Evolutionary conservation across 2,329 filamentous ascomycete species (phyloP).

Genomic region (Albifimbria verrucaria): DNA sequence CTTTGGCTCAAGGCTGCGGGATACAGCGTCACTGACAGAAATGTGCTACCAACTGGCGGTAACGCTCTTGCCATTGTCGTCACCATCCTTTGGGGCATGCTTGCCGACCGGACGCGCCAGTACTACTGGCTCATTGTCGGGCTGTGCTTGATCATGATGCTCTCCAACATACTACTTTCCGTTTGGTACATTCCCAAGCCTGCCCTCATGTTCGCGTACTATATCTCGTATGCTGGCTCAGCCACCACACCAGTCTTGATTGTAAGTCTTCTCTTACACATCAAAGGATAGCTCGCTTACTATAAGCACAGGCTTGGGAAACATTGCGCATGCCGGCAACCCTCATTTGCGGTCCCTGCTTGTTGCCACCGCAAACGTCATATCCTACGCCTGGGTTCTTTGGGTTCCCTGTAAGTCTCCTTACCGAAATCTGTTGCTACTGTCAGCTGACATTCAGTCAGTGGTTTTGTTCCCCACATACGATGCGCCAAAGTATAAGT

Average conservation of each 20-base stretch:
- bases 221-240: background rate
- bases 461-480: slow-evolving; percentile 27
- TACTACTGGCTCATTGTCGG: background rate
- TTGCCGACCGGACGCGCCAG: background rate
- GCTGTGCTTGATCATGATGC: background rate
- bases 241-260: background rate
- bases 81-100: background rate
- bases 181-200: background rate
- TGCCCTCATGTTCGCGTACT: background rate
- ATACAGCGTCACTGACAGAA: background rate
- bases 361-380: background rate
- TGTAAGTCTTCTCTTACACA: background rate
- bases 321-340: background rate
- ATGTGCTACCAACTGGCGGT: background rate
- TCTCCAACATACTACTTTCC: background rate
- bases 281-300: background rate
- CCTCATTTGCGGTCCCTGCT: background rate
- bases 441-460: background rate
- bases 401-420: background rate
- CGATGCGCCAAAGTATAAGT: slow-evolving; percentile 29
- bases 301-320: background rate
- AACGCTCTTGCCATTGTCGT: background rate
- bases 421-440: no score
- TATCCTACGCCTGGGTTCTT: background rate
- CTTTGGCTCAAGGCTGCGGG: background rate